Evolutionary conservation across 176 grass and related monocot species (phyloP), one percentile per base, ranked within the genome.

Genomic region (Saccharum officinarum): DNA sequence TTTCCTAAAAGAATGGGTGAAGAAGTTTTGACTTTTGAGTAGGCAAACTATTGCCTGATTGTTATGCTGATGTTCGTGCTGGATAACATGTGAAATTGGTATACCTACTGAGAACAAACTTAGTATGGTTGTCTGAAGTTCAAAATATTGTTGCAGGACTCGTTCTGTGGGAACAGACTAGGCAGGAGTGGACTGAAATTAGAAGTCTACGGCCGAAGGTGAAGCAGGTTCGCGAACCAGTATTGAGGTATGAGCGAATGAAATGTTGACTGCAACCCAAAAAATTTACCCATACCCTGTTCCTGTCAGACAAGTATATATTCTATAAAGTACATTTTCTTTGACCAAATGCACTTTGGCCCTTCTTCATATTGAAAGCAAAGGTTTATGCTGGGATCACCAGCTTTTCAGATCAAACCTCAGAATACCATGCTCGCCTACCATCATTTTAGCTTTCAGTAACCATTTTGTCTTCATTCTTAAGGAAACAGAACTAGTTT

Each of bases 111-210:
- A 7, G 38, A 74, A 62, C 40, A 41, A 10, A 75, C 10, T 81
- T 81, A 36, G 69, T 69, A 72, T 52, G 50, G 20, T 70, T 16
- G 80, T 20, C 50, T 75, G 37, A 76, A 52, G n/a, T 57, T 50
- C 5, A 38, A 69, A 80, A 63, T 69, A 28, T 67, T 17, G 9
- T 75, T 84, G 18, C 85, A 91, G 89, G 89, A 64, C 71, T 60
- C 31, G 6, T 61, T 70, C 81, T 91, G 79, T 91, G 89, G 89
- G 78, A 91, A 34, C 85, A 91, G 64, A 84, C 54, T 76, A 87
- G 89, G 81, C 47, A 91, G 50, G 81, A 91, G 62, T 91, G 89
- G 89, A 91, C 76, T 75, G 85, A 63, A 60, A 84, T 55, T 75
- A 80, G 8, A 87, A 91, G 76, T 65, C 80, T 75, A 64, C 54